Conservation (phyloP, 768 basidiomycete species). For the Tricholoma sp. region DNA sequence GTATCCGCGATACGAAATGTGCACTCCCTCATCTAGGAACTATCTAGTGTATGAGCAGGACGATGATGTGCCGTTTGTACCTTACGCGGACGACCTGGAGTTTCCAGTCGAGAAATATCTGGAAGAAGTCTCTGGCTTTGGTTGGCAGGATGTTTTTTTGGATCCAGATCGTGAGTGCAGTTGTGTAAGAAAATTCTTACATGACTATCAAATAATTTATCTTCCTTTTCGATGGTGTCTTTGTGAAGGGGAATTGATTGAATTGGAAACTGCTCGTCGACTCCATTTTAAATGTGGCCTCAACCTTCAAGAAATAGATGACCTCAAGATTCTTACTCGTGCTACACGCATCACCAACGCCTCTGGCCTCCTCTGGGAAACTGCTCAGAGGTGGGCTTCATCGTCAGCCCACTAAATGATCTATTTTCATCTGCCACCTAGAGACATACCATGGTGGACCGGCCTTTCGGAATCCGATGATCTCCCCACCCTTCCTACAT, state of each 20-base stretch:
- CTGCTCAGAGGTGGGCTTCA: slow-evolving; percentile 34
- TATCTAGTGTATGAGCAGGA: slow-evolving; percentile 6
- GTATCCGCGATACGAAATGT: slow-evolving; percentile 49
- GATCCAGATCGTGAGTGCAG: slow-evolving; percentile 46
- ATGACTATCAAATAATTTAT: no score
- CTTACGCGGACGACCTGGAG: slow-evolving; percentile 40
- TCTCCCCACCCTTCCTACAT: slow-evolving; percentile 4
- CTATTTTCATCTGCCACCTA: slow-evolving; percentile 8
- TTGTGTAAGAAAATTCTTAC: no score
- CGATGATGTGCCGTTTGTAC: slow-evolving; percentile 27
- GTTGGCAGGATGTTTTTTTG: slow-evolving; percentile 30
- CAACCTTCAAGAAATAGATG: slow-evolving; percentile 31
- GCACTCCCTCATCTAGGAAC: slow-evolving; percentile 37
- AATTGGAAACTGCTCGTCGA: slow-evolving; percentile 37
- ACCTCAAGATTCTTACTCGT: slow-evolving; percentile 19
- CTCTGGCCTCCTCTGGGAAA: slow-evolving; percentile 39
- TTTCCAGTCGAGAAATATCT: slow-evolving; percentile 31
- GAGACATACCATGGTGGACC: slow-evolving; percentile 37
- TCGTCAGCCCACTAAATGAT: neutral
- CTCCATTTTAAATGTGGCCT: slow-evolving; percentile 28
- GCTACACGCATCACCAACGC: slow-evolving; percentile 15
- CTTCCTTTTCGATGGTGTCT: no score
- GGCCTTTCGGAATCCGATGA: slow-evolving; percentile 13
- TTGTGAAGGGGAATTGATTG: slow-evolving; percentile 41
- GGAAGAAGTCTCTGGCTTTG: slow-evolving; percentile 19